Base-by-base conservation (phyloP, 1,284 basidiomycete genomes). In the Sporisorium exsertum region DNA sequence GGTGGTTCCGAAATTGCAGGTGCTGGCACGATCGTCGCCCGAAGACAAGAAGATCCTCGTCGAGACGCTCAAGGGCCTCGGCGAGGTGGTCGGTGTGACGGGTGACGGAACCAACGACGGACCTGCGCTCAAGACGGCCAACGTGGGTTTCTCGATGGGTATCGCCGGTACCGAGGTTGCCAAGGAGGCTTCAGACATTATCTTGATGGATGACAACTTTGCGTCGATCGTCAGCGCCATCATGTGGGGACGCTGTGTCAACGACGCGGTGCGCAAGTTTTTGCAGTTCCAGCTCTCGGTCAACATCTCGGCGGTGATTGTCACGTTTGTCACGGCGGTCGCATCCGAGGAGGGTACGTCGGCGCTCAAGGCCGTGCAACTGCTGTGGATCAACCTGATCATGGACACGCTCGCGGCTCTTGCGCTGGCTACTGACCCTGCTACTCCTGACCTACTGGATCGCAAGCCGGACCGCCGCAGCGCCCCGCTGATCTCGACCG, bases 41-140 rank as follows among this genome's bases (percentile, higher is more conserved):
- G 93, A 97, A 81, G 96, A 99, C 87, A 99, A 99, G 90, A 92
- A 94, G 86, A 88, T 95, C 15, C 88, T 99, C 22, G 96, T 98
- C 56, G 91, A 94, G 85, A 93, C 91, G 35, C 89, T 98, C 55
- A 94, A 95, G 86, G 88, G 88, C 29, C 89, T 95, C 70, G 95
- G 94, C 16, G 94, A 97, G 86, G 91, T 96, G 67, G 95, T 98
- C 59, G 95, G 94, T 81, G 96, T 98, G 51, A 99, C 97, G 27
- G 97, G 97, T 69, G 97, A 99, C 81, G 96, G 97, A 78, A 97
- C 95, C 32, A 99, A 99, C 86, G 96, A 99, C 83, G 96, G 94
- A 0, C 95, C 96, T 42, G 95, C 96, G 12, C 90, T 98, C 80
- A 98, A 97, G 88, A 93, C 93, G 3, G 84, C 84, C 64, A 83